Evolutionary conservation across 139 green algal species (phyloP).

Genomic region (Micractinium conductrix): DNA sequence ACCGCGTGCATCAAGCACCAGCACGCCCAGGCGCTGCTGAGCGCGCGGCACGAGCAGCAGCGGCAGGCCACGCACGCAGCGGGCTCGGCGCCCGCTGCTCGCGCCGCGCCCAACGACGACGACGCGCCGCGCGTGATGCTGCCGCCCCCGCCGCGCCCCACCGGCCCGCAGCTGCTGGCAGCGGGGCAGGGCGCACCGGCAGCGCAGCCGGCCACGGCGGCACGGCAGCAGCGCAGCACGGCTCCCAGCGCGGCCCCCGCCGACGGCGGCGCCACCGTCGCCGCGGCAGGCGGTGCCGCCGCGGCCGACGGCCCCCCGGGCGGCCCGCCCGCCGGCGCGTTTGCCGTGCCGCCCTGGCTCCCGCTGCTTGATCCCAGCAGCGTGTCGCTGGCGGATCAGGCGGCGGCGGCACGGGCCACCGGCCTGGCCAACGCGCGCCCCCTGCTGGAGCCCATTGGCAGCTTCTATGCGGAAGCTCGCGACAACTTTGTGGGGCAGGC

Average conservation of each 20-base stretch:
- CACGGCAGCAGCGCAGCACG: not conserved
- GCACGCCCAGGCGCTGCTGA: conserved; percentile 12
- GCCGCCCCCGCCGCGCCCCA: conserved; percentile 7
- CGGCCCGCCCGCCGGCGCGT: not conserved
- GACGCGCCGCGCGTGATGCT: conserved; percentile 18
- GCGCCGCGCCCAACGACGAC: not conserved
- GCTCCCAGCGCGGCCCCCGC: not conserved
- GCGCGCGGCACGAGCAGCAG: conserved; percentile 14
- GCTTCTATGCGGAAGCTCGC: conserved; percentile 1
- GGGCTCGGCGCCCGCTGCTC: not conserved
- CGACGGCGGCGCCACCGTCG: not conserved
- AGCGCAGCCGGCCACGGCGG: not conserved
- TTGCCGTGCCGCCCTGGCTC: conserved; percentile 1
- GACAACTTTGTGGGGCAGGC: conserved; percentile 33
- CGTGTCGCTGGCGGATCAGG: not conserved
- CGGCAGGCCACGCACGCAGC: not conserved
- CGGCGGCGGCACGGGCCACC: not conserved
- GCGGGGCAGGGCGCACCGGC: not conserved
- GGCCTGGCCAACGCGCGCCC: conserved; percentile 1
- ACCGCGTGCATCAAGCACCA: conserved; percentile 36
- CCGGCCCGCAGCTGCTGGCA: not conserved
- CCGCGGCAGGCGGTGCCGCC: not conserved
- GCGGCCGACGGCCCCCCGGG: not conserved
- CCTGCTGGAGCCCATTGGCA: conserved; percentile 12
- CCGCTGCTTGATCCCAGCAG: not conserved